Conservation (phyloP, 2,329 filamentous ascomycete genomes). For the Apiospora koreana region DNA sequence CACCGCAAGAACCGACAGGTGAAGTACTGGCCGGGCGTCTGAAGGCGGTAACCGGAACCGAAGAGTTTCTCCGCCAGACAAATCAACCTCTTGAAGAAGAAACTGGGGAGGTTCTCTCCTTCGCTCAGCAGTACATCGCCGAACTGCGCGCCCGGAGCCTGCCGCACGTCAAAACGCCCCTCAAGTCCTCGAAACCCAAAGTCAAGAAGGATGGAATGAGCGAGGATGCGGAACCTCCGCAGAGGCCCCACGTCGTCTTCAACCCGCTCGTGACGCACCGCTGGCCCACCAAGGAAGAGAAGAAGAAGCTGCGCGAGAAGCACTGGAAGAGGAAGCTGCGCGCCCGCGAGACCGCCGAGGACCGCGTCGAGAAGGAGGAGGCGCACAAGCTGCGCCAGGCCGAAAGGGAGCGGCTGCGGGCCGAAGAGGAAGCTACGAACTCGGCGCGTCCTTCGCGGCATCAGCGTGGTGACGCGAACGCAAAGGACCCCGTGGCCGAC, state of each 20-base stretch:
- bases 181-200: neutral
- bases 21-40: neutral
- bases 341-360: neutral
- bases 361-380: neutral
- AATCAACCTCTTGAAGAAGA: neutral
- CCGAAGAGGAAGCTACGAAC: neutral
- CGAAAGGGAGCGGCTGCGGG: neutral
- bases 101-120: too few relatives aligned
- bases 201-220: neutral
- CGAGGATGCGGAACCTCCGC: neutral
- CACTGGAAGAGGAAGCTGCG: neutral
- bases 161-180: neutral
- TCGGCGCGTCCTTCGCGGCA: neutral
- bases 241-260: neutral
- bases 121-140: neutral
- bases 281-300: neutral
- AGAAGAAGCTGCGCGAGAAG: neutral
- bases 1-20: neutral
- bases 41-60: neutral
- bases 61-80: neutral
- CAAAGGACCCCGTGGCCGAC: neutral
- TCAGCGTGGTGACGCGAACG: neutral
- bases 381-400: neutral
- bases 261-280: neutral
- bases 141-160: neutral